Conservation (phyloP, 495 filamentous ascomycete species). For the Chaetomidium leptoderma region DNA sequence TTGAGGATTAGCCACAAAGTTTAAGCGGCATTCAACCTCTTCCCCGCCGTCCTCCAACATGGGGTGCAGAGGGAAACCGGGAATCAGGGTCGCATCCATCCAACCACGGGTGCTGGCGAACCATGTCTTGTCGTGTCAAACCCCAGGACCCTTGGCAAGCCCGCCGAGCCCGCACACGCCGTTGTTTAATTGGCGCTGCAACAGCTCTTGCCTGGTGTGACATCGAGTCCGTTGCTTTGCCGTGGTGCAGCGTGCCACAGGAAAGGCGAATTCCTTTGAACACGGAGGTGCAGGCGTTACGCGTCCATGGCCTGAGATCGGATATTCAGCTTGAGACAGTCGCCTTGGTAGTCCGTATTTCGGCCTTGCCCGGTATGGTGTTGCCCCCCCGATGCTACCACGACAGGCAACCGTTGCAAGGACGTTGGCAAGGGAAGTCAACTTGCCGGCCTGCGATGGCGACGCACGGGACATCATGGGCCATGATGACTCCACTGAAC, state of each 20-base stretch:
- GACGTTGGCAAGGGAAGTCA: too few relatives aligned
- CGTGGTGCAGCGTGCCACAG: conserved; percentile 1
- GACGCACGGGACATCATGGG: too few relatives aligned
- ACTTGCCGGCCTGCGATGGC: too few relatives aligned
- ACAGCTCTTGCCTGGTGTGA: neutral
- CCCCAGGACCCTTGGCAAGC: conserved; percentile 24
- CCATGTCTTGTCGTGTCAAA: conserved; percentile 19
- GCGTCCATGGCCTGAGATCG: neutral
- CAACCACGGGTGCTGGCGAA: conserved; percentile 33
- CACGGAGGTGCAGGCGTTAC: neutral
- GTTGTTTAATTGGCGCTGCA: conserved; percentile 6
- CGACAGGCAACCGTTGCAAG: too few relatives aligned
- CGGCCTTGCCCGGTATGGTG: too few relatives aligned
- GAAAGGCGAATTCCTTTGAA: neutral
- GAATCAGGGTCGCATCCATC: conserved; percentile 37
- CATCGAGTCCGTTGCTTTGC: neutral
- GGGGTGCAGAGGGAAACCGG: conserved; percentile 32
- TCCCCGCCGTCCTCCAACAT: conserved; percentile 16
- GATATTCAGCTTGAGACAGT: too few relatives aligned
- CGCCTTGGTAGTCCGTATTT: neutral
- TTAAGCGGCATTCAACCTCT: conserved; percentile 25
- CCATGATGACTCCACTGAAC: too few relatives aligned
- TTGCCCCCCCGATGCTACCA: too few relatives aligned
- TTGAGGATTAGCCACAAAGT: conserved; percentile 24
- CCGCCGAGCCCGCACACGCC: conserved; percentile 10